These are phyloP conservation scores for Saturnispora mendoncae DNA, from an alignment of 805 yeast species.

Conservation along the genomic window DNA sequence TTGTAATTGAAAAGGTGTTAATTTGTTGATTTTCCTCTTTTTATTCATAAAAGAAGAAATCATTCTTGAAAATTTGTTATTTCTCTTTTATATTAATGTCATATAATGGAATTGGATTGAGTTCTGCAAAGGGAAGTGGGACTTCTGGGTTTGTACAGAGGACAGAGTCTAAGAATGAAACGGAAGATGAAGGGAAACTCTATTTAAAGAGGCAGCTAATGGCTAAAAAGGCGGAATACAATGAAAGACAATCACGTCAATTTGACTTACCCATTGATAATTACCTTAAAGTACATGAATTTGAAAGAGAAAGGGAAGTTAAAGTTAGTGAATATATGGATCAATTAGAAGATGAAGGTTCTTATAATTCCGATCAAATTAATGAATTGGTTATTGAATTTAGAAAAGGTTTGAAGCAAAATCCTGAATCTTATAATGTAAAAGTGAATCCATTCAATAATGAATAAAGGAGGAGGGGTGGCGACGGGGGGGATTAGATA, in stretches of 20 bases:
- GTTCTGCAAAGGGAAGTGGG: constrained; percentile 51
- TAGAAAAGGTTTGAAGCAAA: not conserved
- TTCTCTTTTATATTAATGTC: constrained; percentile 32
- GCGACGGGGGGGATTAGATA: no score
- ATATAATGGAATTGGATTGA: constrained; percentile 49
- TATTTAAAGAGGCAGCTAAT: constrained; percentile 31
- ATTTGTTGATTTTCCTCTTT: constrained; percentile 17
- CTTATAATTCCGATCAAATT: not conserved
- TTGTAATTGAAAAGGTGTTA: constrained; percentile 80
- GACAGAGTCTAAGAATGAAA: constrained; percentile 27
- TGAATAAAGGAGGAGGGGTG: not conserved
- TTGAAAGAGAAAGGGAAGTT: not conserved
- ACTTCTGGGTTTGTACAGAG: constrained; percentile 55
- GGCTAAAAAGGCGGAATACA: constrained; percentile 4
- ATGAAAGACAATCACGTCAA: not conserved
- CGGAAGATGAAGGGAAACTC: constrained; percentile 29
- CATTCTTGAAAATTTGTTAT: not conserved
- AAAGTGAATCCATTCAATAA: not conserved
- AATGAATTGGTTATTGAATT: not conserved
- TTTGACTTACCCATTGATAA: not conserved
- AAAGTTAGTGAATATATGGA: not conserved
- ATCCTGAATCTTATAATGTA: not conserved
- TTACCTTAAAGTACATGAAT: not conserved
- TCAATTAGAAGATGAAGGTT: not conserved
- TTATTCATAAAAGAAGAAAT: not conserved